Conservation (phyloP, 306 rosid species). For the Albizia julibrissin region DNA sequence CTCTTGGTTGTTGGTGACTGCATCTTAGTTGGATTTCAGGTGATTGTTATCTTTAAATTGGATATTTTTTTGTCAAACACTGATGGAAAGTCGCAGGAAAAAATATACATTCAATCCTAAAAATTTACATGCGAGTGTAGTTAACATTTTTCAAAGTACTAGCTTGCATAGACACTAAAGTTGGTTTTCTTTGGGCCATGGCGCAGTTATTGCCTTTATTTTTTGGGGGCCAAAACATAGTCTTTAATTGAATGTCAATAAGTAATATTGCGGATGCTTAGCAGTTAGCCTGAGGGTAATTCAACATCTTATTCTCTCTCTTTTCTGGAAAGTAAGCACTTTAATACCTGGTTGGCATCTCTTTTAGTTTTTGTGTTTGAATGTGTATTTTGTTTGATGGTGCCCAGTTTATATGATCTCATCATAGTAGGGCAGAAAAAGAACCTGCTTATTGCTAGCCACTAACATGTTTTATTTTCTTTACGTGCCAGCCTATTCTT, state of each 20-base stretch:
- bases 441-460: not conserved
- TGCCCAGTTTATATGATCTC: not conserved
- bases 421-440: not conserved
- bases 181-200: no score
- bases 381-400: not conserved
- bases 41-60: slow-evolving; percentile 35
- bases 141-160: not conserved
- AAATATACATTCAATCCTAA: not conserved
- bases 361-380: not conserved
- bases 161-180: not conserved
- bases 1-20: slow-evolving; percentile 97
- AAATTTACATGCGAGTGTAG: not conserved
- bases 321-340: not conserved
- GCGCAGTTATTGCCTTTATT: not conserved
- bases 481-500: slow-evolving; percentile 82
- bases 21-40: slow-evolving; percentile 95
- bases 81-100: not conserved
- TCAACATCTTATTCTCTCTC: not conserved
- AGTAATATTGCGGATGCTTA: not conserved
- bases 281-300: not conserved
- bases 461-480: slow-evolving; percentile 34
- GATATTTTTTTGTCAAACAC: not conserved
- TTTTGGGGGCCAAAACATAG: not conserved
- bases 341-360: not conserved
- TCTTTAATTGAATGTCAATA: not conserved